Conservation (phyloP, 2,329 filamentous ascomycete genomes). For the Ceratocystis papillata region DNA sequence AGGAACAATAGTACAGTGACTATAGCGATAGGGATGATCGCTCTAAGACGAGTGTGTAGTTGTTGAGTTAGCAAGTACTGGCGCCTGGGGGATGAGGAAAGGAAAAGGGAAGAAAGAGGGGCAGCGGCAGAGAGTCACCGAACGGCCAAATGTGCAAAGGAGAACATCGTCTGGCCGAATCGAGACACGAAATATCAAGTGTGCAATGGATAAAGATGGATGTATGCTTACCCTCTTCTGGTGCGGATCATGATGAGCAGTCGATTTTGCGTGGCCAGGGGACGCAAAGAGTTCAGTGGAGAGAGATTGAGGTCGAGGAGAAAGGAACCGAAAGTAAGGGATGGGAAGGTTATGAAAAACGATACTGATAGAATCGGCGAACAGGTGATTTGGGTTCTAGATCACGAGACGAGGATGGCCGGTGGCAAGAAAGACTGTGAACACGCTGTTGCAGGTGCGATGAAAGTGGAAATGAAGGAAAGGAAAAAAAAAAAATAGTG, state of each 20-base stretch:
- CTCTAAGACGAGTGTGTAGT: not conserved
- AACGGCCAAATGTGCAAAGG: not conserved
- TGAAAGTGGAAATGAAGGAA: slow-evolving; percentile 1
- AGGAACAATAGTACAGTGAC: slow-evolving; percentile 23
- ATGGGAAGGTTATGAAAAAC: not conserved
- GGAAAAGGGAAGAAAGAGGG: not conserved
- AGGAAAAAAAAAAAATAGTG: not conserved
- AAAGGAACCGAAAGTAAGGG: not conserved
- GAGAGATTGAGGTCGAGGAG: too few relatives aligned
- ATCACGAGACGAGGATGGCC: too few relatives aligned
- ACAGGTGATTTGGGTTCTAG: too few relatives aligned
- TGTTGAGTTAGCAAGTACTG: not conserved
- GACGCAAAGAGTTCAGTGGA: not conserved
- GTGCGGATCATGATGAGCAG: slow-evolving; percentile 19
- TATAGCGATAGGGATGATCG: slow-evolving; percentile 19
- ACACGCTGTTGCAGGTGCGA: too few relatives aligned
- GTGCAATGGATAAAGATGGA: not conserved
- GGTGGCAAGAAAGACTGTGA: too few relatives aligned
- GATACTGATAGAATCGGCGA: too few relatives aligned
- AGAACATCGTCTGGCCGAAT: not conserved
- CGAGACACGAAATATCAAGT: not conserved
- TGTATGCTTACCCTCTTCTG: slow-evolving; percentile 21
- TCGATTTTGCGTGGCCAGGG: not conserved
- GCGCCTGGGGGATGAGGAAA: not conserved
- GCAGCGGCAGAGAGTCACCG: not conserved